Evolutionary conservation across 176 grass and related monocot species (phyloP).

Genomic region (Bothriochloa decipiens): DNA sequence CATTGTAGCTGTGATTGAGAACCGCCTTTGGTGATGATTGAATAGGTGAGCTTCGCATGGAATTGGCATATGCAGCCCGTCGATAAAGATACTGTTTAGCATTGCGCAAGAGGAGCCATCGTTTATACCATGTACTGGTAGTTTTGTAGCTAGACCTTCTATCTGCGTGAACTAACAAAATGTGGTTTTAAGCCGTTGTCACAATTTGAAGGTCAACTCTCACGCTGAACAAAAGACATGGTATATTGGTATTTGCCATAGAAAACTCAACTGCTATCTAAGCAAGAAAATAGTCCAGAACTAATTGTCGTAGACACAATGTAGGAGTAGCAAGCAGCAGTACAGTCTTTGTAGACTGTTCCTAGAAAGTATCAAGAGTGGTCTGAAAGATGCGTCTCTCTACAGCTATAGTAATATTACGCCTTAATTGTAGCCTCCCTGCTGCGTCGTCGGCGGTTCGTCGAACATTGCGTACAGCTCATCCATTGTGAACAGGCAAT

Average conservation of each 20-base stretch:
- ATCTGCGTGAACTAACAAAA: neutral
- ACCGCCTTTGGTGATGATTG: constrained; percentile 59
- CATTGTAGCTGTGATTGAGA: constrained; percentile 58
- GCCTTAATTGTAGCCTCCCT: neutral
- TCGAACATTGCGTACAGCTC: neutral
- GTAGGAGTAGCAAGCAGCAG: too few species aligned
- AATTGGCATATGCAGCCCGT: neutral
- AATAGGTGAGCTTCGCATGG: neutral
- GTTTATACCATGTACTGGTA: neutral
- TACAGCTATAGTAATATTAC: neutral
- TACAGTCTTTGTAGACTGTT: too few species aligned
- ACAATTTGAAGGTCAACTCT: neutral
- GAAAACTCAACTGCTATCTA: neutral
- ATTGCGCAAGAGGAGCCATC: neutral
- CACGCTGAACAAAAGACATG: neutral
- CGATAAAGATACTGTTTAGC: neutral
- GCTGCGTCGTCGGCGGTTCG: neutral
- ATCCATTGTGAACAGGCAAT: neutral
- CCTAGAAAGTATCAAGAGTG: neutral
- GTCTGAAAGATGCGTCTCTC: too few species aligned
- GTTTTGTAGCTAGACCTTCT: neutral
- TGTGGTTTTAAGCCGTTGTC: neutral
- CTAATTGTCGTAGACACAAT: too few species aligned
- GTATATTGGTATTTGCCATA: neutral
- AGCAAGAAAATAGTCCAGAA: too few species aligned